phyloP scores from a whole-genome alignment of 2,329 filamentous ascomycete genomes.

The Phymatotrichopsis omnivora region DNA sequence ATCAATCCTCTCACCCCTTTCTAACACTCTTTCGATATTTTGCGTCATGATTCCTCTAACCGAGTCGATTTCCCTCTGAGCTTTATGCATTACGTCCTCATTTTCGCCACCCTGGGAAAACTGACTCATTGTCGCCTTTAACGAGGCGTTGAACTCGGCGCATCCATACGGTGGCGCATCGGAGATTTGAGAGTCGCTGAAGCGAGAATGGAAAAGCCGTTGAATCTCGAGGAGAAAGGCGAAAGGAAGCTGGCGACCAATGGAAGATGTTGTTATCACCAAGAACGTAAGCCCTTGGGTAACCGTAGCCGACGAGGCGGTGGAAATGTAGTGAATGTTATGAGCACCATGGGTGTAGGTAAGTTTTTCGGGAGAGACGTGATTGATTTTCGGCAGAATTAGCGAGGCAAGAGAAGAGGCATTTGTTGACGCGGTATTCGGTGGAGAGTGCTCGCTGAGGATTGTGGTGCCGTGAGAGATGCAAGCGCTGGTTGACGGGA shows the following conservation, averaged over 20 bases:
- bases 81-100: constrained; percentile 68
- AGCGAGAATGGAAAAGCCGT: constrained; percentile 68
- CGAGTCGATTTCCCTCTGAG: constrained; percentile 82
- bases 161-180: constrained; percentile 81
- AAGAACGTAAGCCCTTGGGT: constrained; percentile 74
- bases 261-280: constrained; percentile 68
- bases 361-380: constrained; percentile 70
- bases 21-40: constrained; percentile 82
- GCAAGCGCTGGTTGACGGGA: constrained; percentile 55
- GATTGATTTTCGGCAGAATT: constrained; percentile 89
- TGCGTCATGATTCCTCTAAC: constrained; percentile 89
- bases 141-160: constrained; percentile 63
- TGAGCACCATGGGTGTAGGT: constrained; percentile 88
- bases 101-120: constrained; percentile 37
- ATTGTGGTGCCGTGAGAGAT: constrained; percentile 92
- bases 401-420: constrained; percentile 81
- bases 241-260: constrained; percentile 83
- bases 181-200: constrained; percentile 51
- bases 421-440: constrained; percentile 59
- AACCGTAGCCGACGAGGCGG: constrained; percentile 48
- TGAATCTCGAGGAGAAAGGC: constrained; percentile 87
- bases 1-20: constrained; percentile 87
- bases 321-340: constrained; percentile 80
- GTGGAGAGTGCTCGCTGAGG: constrained; percentile 77
- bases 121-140: constrained; percentile 29